phyloP scores from a whole-genome alignment of 2,329 filamentous ascomycete genomes.

The Trichophyton simii region DNA sequence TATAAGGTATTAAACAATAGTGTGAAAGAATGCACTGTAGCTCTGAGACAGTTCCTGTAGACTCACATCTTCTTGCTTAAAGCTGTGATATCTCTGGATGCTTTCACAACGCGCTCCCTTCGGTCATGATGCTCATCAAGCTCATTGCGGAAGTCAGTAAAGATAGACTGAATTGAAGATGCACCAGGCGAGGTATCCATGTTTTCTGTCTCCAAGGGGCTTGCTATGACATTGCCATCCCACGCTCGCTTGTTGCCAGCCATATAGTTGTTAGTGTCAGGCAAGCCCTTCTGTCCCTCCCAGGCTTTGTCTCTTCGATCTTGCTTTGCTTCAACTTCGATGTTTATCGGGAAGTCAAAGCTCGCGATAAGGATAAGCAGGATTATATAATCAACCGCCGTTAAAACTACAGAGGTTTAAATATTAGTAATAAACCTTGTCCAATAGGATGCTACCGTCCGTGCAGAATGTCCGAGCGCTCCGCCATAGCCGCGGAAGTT shows the following conservation, averaged over 20 bases:
- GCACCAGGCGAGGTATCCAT: constrained; percentile 6
- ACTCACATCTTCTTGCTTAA: constrained; percentile 90
- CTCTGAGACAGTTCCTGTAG: not conserved
- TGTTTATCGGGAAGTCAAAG: not conserved
- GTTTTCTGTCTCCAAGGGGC: constrained; percentile 7
- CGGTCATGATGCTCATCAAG: constrained; percentile 92
- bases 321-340: not conserved
- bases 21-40: not conserved
- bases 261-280: constrained; percentile 11
- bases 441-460: not conserved
- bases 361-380: not conserved
- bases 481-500: not conserved
- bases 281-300: not conserved
- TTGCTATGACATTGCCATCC: constrained; percentile 24
- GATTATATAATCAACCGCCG: not conserved
- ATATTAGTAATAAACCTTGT: not conserved
- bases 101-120: constrained; percentile 78
- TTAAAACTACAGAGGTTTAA: not conserved
- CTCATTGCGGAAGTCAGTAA: constrained; percentile 72
- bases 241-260: constrained; percentile 29
- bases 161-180: constrained; percentile 53
- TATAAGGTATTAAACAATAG: not conserved
- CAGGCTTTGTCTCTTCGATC: not conserved
- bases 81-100: constrained; percentile 81
- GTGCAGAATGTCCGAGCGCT: not conserved